Evolutionary conservation across 2,329 filamentous ascomycete genomes (phyloP), one percentile per base, ranked within the genome.

Genomic region (Pseudogymnoascus sp.): DNA sequence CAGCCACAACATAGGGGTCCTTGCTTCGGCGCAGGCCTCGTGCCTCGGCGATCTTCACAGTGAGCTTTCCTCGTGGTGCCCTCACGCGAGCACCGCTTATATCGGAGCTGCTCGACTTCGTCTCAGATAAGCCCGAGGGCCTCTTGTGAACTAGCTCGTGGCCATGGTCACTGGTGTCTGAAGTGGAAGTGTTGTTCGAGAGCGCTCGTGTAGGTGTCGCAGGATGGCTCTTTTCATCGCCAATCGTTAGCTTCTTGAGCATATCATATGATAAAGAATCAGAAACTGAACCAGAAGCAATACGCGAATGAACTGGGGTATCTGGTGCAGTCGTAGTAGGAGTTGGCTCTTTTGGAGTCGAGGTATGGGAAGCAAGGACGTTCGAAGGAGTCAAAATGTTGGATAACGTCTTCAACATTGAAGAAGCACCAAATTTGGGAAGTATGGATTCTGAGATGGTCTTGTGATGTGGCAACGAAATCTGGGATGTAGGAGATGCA

Each of bases 1-100:
- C 93, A 65, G 90, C 96, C 10, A 99, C 92, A 62, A 97, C 91
- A 72, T 99, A 99, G 1, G 95, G 95, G 72, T 97, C 91, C 65
- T 87, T 86, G 73, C 92, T 92, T 65, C 87, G 90, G 66, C 89
- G 85, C 62, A 99, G 78, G 8, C 90, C 91, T 71, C 92, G 85
- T 60, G 90, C 95, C 75, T 97, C 92, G 61, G 87, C 82, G 63
- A 99, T 95, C 74, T 90, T 92, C 71, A 99, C 90, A 36, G 88
- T 90, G 64, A 99, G 81, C 76, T 95, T 96, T 65, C 95, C 95
- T 75, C 91, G 93, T 21, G 91, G 83, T 21, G 87, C 80, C 8
- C 88, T 87, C 4, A 89, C 85, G 25, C 89, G 85, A 6, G 87
- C 83, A 21, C 83, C 84, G 43, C 64, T 79, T 67, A 70, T 62